Percentiles rank a stretch among this genome's conserved stretches.
Evolutionary conservation across 352 stramenopile genomes (phyloP).

Genomic region (Phytopythium litorale): DNA sequence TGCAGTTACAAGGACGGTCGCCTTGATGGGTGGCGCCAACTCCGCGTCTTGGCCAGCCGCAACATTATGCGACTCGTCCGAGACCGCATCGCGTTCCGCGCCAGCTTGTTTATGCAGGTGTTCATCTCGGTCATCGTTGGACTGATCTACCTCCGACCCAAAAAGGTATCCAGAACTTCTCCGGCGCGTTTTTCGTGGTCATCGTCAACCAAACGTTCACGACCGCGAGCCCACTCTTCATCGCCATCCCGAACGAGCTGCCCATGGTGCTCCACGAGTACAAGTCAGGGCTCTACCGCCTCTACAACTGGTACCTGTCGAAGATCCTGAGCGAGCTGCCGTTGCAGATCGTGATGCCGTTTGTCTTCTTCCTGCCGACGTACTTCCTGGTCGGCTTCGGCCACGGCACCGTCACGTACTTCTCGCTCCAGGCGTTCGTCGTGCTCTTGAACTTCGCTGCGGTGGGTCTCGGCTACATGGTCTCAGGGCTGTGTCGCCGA

Average conservation of each 20-base stretch:
- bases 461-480: slow-evolving; percentile 34
- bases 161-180: slow-evolving; percentile 36
- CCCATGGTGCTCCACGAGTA: slow-evolving; percentile 44
- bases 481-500: slow-evolving; percentile 24
- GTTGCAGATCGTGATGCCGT: slow-evolving; percentile 39
- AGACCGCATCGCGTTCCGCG: slow-evolving; percentile 25
- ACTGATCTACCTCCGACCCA: slow-evolving; percentile 40
- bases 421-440: slow-evolving; percentile 32
- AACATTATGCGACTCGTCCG: slow-evolving; percentile 29
- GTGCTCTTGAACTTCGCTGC: slow-evolving; percentile 28
- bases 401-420: slow-evolving; percentile 23
- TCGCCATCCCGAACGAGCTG: slow-evolving; percentile 23
- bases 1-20: slow-evolving; percentile 7
- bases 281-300: slow-evolving; percentile 30
- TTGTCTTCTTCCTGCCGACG: slow-evolving; percentile 27
- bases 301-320: slow-evolving; percentile 37
- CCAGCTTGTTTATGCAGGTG: slow-evolving; percentile 16
- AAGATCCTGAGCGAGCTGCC: slow-evolving; percentile 49
- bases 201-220: slow-evolving; percentile 37
- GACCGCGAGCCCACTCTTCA: slow-evolving; percentile 16
- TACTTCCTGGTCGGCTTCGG: slow-evolving; percentile 50
- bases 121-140: slow-evolving; percentile 36
- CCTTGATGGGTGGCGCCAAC: slow-evolving; percentile 18
- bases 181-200: slow-evolving; percentile 39
- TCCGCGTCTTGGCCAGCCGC: slow-evolving; percentile 25